Base-by-base conservation (phyloP, 352 stramenopile genomes). In the Globisporangium radiosum region DNA sequence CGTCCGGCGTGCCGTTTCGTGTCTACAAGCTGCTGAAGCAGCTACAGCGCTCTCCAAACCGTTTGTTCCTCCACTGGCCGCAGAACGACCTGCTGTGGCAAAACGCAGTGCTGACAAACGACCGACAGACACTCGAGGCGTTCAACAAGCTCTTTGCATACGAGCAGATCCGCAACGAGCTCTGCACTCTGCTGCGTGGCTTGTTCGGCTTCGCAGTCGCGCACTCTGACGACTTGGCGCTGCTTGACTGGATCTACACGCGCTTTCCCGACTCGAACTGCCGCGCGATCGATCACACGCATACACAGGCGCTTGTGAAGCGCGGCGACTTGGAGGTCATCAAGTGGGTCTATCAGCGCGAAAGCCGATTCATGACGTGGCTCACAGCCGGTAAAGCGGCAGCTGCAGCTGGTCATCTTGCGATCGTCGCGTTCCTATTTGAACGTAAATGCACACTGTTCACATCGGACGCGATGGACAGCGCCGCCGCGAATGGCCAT, bases 401-500 rank as follows among this genome's bases (percentile, higher is more conserved):
- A 15, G 40, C 40, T 2, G 14, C 40, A 11, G 9, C 10, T 45
- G 40, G 40, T 13, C 40, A 45, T 13, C 40, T 45, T 13, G 40
- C 40, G 40, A 45, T 45, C 8, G 9, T 45, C 40, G 40, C 40
- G 40, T 45, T 13, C 40, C 19, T 25, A 2, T 25, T 13, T 45
- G 40, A 13, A 13, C 3, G 40, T 11, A 0, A 14, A 9, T 45
- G 8, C 9, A 45, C 14, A 5, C n/a, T 7, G 40, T 13, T 43
- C 36, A 37, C 19, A 25, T 25, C 1, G 19, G 19, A 37, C 10
- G 57, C 57, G 11, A 56, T 62, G 47, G 39, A 57, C 19, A 11
- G 43, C 10, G 57, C 57, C 8, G 49, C 49, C 14, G 42, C 19
- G 39, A 52, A 52, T 19, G 57, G 48, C 4, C 40, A 51, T 9